Evolutionary conservation across 176 grass and related monocot species (phyloP).

Genomic region (Poa annua): DNA sequence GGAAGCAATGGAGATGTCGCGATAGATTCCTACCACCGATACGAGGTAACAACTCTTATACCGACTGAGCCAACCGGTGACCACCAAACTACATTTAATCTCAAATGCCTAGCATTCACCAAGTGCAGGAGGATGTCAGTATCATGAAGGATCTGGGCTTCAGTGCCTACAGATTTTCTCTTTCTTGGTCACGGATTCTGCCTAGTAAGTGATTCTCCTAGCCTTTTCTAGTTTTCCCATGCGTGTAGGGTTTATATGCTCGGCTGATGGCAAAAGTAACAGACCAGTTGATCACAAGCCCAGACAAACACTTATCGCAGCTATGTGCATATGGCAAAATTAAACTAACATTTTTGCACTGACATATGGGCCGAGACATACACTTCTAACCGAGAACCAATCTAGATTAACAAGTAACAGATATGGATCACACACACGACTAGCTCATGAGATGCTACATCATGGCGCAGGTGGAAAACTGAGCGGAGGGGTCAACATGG

Average conservation of each 20-base stretch:
- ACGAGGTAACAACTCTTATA: slow-evolving; percentile 51
- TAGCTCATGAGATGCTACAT: slow-evolving; percentile 27
- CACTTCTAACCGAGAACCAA: not conserved
- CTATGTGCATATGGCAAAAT: not conserved
- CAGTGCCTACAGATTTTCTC: slow-evolving; percentile 80
- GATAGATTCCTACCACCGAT: slow-evolving; percentile 79
- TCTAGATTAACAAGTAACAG: not conserved
- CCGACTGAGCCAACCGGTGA: not conserved
- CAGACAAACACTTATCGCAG: not conserved
- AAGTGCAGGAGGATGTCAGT: slow-evolving; percentile 71
- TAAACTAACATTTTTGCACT: slow-evolving; percentile 4
- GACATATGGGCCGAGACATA: not conserved
- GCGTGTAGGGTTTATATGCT: not conserved
- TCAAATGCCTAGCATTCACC: slow-evolving; percentile 1
- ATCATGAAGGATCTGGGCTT: slow-evolving; percentile 81
- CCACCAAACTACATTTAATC: not conserved
- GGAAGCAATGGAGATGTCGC: slow-evolving; percentile 74
- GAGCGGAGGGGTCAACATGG: slow-evolving; percentile 65
- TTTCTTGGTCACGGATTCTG: slow-evolving; percentile 87
- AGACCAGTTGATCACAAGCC: not conserved
- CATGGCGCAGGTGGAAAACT: slow-evolving; percentile 64
- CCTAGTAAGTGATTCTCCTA: slow-evolving; percentile 66
- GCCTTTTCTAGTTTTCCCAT: not conserved
- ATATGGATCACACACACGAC: not conserved
- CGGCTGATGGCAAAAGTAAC: slow-evolving; percentile 13